Evolutionary conservation across 2,329 filamentous ascomycete genomes (phyloP).

Genomic region (Aschersonia sp.): DNA sequence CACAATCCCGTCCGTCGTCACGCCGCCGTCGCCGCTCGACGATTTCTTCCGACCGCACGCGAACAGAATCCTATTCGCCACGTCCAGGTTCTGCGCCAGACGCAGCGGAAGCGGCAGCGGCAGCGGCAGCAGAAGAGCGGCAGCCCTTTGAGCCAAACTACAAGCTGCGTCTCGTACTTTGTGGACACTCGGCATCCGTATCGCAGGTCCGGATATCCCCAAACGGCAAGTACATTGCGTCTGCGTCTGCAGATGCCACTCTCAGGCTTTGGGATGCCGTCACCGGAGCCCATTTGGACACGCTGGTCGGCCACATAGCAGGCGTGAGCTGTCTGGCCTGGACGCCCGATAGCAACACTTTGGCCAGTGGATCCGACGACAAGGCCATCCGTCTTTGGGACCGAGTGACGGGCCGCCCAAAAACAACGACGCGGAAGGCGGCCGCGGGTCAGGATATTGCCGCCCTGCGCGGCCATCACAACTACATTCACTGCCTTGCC

Average conservation of each 20-base stretch:
- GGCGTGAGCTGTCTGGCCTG: constrained; percentile 89
- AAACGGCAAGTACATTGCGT: constrained; percentile 79
- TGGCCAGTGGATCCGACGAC: constrained; percentile 89
- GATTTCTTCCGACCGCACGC: constrained; percentile 16
- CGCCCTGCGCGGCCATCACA: constrained; percentile 75
- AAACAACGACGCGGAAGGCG: constrained; percentile 26
- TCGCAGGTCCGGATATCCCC: constrained; percentile 84
- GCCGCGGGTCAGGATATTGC: constrained; percentile 26
- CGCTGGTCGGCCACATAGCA: constrained; percentile 82
- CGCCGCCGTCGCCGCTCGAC: constrained; percentile 1
- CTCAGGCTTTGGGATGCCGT: constrained; percentile 80
- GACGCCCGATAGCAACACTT: constrained; percentile 74
- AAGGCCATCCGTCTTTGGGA: constrained; percentile 94
- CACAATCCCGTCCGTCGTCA: constrained; percentile 18
- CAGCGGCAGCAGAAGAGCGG: constrained; percentile 8
- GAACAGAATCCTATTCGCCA: constrained; percentile 6
- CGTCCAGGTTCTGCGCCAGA: too few species aligned
- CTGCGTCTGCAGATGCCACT: constrained; percentile 76
- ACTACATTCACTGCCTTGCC: constrained; percentile 85
- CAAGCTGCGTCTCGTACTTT: constrained; percentile 52
- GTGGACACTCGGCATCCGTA: constrained; percentile 65
- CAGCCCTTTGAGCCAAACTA: constrained; percentile 51
- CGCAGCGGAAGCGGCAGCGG: too few species aligned
- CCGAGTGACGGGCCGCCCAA: constrained; percentile 42
- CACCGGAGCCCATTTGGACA: constrained; percentile 70